Evolutionary conservation across 176 grass and related monocot species (phyloP).

Genomic region (Poa annua): DNA sequence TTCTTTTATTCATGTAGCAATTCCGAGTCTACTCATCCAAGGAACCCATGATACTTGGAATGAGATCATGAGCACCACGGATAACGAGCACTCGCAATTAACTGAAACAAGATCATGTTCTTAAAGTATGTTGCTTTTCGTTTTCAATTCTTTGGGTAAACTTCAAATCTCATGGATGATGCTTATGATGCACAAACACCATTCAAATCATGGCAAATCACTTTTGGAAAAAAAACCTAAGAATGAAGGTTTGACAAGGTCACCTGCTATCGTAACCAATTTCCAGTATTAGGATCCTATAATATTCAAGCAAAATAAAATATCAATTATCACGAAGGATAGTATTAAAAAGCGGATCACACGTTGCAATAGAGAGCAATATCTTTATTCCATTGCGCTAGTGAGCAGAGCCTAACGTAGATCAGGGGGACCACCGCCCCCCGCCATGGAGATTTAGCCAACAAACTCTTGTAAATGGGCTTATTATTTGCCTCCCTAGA

Average conservation of each 20-base stretch:
- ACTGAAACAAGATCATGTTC: neutral
- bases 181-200: neutral
- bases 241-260: neutral
- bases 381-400: neutral
- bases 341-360: neutral
- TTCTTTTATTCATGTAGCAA: neutral
- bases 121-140: conserved; percentile 11
- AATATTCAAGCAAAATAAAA: neutral
- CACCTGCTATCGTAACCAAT: neutral
- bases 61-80: neutral
- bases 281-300: neutral
- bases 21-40: neutral
- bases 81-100: neutral
- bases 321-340: neutral
- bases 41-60: neutral
- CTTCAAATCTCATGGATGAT: neutral
- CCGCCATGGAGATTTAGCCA: no score
- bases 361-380: neutral
- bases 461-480: no score
- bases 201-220: conserved; percentile 5
- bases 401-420: no score
- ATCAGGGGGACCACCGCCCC: no score
- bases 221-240: conserved; percentile 1
- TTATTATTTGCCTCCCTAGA: no score
- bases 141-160: neutral